Percentiles rank a stretch among this genome's conserved stretches.
Conservation (phyloP, 2,329 filamentous ascomycete species). For the Hawksworthiomyces lignivorus region DNA sequence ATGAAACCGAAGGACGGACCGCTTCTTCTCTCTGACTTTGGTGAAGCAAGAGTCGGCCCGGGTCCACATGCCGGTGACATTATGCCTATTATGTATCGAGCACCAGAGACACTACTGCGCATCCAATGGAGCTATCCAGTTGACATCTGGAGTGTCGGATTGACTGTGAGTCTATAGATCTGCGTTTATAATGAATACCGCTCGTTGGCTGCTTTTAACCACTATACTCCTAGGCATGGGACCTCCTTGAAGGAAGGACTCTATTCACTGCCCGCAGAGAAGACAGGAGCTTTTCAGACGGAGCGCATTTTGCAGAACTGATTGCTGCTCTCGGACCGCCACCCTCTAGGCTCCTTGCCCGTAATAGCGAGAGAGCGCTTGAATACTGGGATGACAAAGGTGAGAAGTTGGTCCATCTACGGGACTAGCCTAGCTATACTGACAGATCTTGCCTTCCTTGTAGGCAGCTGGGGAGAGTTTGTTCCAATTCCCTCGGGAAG, state of each 20-base stretch:
- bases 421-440: too few relatives aligned
- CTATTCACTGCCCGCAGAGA: neutral
- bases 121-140: slow-evolving; percentile 3
- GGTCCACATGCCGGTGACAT: slow-evolving; percentile 1
- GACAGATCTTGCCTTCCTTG: neutral
- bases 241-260: slow-evolving; percentile 1
- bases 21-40: slow-evolving; percentile 1
- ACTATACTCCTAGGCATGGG: neutral
- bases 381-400: neutral
- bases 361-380: neutral
- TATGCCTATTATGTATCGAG: neutral
- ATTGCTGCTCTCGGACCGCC: slow-evolving; percentile 1
- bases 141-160: slow-evolving; percentile 2
- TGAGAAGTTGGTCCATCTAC: neutral
- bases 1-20: neutral
- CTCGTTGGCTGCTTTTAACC: neutral
- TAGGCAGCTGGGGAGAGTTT: neutral
- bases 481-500: neutral
- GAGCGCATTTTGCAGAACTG: neutral
- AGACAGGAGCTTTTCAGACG: slow-evolving; percentile 1
- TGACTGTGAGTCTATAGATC: neutral
- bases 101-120: neutral
- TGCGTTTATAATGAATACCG: too few relatives aligned
- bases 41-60: neutral
- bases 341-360: neutral